phyloP scores from a whole-genome alignment of 352 stramenopile species.

The Thraustotheca clavata region DNA sequence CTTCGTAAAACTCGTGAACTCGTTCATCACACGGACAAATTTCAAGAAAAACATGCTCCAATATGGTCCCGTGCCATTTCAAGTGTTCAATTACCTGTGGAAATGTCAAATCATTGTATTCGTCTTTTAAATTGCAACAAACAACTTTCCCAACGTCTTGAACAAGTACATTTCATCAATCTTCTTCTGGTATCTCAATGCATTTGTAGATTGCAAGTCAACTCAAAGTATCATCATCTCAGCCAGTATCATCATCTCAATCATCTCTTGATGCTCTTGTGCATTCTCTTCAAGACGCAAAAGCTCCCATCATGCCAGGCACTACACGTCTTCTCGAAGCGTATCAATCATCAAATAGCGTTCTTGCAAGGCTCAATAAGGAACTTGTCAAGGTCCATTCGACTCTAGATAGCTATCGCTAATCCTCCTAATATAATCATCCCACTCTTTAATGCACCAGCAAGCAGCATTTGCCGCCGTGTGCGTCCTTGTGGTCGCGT shows the following conservation, averaged over 20 bases:
- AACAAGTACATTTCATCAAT: too few relatives aligned
- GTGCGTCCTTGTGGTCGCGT: slow-evolving; percentile 14
- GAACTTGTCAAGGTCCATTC: slow-evolving; percentile 15
- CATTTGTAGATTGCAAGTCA: slow-evolving; percentile 6
- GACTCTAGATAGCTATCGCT: not conserved
- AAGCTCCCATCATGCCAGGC: not conserved
- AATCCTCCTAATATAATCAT: slow-evolving; percentile 5
- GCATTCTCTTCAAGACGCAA: slow-evolving; percentile 4
- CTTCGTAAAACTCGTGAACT: slow-evolving; percentile 9
- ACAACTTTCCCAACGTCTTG: not conserved
- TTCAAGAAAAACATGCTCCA: slow-evolving; percentile 13
- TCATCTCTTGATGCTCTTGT: slow-evolving; percentile 4
- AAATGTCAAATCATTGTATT: not conserved
- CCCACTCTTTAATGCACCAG: not conserved
- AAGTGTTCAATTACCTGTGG: not conserved
- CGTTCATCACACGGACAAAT: slow-evolving; percentile 4
- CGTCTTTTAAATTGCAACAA: slow-evolving; percentile 4
- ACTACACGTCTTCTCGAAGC: slow-evolving; percentile 12
- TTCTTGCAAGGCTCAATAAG: slow-evolving; percentile 13
- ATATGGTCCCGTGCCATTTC: not conserved
- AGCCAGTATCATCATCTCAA: not conserved
- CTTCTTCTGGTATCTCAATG: not conserved
- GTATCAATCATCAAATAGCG: slow-evolving; percentile 12
- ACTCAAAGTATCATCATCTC: not conserved
- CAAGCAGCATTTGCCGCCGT: slow-evolving; percentile 5